Evolutionary conservation across 192 early-diverging fungal species (phyloP).

Genomic region (Coemansia sp.): DNA sequence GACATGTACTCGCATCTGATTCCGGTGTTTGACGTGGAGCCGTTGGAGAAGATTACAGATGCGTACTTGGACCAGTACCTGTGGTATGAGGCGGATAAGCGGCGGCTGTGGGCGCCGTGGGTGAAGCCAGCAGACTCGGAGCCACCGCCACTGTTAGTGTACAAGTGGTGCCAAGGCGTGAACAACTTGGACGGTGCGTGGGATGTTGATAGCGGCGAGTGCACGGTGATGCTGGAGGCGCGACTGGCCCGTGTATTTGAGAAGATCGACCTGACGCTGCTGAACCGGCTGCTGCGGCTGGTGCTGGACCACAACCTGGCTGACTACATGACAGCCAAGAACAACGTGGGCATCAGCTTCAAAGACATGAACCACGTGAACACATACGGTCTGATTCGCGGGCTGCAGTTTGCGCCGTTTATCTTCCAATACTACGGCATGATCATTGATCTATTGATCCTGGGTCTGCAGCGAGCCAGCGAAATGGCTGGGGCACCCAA

Average conservation of each 20-base stretch:
- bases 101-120: conserved; percentile 98
- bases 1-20: conserved; percentile 96
- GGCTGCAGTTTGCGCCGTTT: conserved; percentile 96
- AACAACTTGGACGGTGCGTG: conserved; percentile 97
- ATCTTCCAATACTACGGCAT: conserved; percentile 99
- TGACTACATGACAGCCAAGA: conserved; percentile 99
- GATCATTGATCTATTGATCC: conserved; percentile 89
- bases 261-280: conserved; percentile 95
- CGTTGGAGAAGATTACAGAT: conserved; percentile 99
- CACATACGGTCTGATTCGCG: conserved; percentile 93
- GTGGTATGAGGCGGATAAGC: conserved; percentile 99
- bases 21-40: conserved; percentile 96
- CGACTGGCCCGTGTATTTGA: conserved; percentile 89
- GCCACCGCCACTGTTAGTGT: conserved; percentile 93
- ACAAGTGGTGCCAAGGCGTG: conserved; percentile 98
- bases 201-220: conserved; percentile 87
- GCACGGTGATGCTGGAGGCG: conserved; percentile 96
- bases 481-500: conserved; percentile 96
- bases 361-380: conserved; percentile 99
- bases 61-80: conserved; percentile 99
- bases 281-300: conserved; percentile 89
- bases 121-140: conserved; percentile 97
- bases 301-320: conserved; percentile 99
- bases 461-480: conserved; percentile 90
- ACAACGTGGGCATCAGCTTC: conserved; percentile 96